Base-by-base conservation (phyloP, 805 yeast species). In the Candida nanaspora region DNA sequence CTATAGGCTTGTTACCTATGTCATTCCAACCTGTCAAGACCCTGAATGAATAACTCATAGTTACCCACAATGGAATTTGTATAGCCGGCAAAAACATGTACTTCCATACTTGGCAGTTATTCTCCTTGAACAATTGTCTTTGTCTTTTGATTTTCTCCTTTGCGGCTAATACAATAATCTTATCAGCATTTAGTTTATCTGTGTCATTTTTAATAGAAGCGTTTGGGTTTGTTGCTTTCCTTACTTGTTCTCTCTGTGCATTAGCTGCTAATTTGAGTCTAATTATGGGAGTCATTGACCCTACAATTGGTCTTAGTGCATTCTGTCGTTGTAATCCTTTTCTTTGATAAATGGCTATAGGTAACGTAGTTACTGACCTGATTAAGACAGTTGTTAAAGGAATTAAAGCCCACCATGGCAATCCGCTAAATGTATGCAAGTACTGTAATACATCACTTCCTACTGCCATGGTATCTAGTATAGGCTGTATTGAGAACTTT, bases 61-160 rank as follows among this genome's bases (percentile, higher is more conserved):
- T 68, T 2, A 88, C 70, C 95, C 96, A 89, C 6, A 89, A 57
- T 0, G 98, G 98, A 18, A 91, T 70, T 56, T 89, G 98, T 15
- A 86, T 75, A 0, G 79, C 63, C 1, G 97, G 97, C 30, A 87
- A 65, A 4, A 84, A 51, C 41, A 78, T 63, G 51, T 84, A 80
- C 57, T 88, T 89, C 87, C 94, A 89, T 43, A 81, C 59, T 53
- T 86, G 91, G 40, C 88, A 85, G 9, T 70, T 66, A 52, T 82
- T 69, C 40, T 74, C 70, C 46, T 72, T 74, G 62, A 83, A 89
- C n/a, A 89, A 65, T 38, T 57, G 57, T 50, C 80, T 78, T 49
- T 91, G 94, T 46, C 94, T 69, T 45, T 77, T 79, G 43, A 89
- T 67, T 33, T 81, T 76, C 56, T 89, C 97, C 56, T 85, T 88